A percentile compares a stretch with the other conserved stretches of the same genome.
phyloP scores from a whole-genome alignment of 192 early-diverging fungal species.

The Lobulomyces angularis region DNA sequence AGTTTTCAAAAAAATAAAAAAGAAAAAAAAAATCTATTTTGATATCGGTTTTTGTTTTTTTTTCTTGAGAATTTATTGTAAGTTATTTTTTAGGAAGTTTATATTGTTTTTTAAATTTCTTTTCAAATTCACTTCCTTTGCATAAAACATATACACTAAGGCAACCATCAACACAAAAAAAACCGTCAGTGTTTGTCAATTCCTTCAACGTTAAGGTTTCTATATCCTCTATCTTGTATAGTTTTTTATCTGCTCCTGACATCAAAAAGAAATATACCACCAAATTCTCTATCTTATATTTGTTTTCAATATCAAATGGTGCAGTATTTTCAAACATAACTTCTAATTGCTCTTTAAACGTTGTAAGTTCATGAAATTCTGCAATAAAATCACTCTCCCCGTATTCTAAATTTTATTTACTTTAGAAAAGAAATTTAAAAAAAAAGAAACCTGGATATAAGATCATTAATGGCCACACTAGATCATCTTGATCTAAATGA shows the following conservation, averaged over 20 bases:
- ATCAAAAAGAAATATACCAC: slow-evolving; percentile 81
- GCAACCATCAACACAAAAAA: slow-evolving; percentile 70
- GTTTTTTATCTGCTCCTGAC: too few relatives aligned
- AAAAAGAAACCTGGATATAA: too few relatives aligned
- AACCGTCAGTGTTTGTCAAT: slow-evolving; percentile 50
- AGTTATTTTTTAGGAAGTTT: too few relatives aligned
- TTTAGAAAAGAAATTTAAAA: too few relatives aligned
- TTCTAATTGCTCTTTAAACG: slow-evolving; percentile 72
- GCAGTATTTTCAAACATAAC: slow-evolving; percentile 60
- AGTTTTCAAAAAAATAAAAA: too few relatives aligned
- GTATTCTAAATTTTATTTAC: too few relatives aligned
- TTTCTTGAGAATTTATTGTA: too few relatives aligned
- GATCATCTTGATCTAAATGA: too few relatives aligned
- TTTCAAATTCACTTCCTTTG: slow-evolving; percentile 44
- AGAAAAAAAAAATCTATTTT: too few relatives aligned
- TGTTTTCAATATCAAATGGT: slow-evolving; percentile 61
- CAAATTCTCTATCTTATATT: slow-evolving; percentile 57
- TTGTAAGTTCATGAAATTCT: slow-evolving; percentile 66
- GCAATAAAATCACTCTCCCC: slow-evolving; percentile 81
- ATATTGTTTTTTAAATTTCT: slow-evolving; percentile 51
- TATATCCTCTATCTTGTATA: neutral
- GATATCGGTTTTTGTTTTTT: too few relatives aligned
- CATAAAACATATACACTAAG: slow-evolving; percentile 77
- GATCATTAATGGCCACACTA: slow-evolving; percentile 80
- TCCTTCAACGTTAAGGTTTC: slow-evolving; percentile 38